Evolutionary conservation across 2,329 filamentous ascomycete genomes (phyloP).

Genomic region (Ambrosiella xylebori): DNA sequence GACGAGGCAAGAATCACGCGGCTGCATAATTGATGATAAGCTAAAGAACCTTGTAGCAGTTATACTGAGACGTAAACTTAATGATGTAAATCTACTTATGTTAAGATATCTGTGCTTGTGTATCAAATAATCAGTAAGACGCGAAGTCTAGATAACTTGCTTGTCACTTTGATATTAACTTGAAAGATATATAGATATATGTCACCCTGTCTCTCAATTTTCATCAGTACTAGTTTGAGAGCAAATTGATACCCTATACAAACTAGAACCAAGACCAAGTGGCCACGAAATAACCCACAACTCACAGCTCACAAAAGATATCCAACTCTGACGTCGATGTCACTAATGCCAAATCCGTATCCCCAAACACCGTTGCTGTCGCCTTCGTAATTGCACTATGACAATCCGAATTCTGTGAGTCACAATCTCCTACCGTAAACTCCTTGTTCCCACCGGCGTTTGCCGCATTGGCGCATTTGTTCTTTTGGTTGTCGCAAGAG

Average conservation of each 20-base stretch:
- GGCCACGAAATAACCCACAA: background rate
- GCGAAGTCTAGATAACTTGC: background rate
- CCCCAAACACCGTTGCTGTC: slow-evolving; percentile 14
- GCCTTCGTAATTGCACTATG: slow-evolving; percentile 17
- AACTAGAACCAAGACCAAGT: background rate
- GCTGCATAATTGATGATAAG: too few species aligned
- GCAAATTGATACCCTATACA: too few species aligned
- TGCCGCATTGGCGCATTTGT: slow-evolving; percentile 27
- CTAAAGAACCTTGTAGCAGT: too few species aligned
- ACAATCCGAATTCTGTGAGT: slow-evolving; percentile 26
- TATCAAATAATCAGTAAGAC: background rate
- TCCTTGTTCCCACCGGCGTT: slow-evolving; percentile 20
- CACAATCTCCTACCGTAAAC: slow-evolving; percentile 28
- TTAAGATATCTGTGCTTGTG: background rate
- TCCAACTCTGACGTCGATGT: slow-evolving; percentile 28
- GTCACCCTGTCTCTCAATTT: too few species aligned
- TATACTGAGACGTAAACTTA: too few species aligned
- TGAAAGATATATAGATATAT: background rate
- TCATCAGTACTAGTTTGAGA: too few species aligned
- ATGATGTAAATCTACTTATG: too few species aligned
- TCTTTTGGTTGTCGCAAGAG: slow-evolving; percentile 33
- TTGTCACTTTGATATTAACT: background rate
- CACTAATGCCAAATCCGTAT: slow-evolving; percentile 18
- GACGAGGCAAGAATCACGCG: too few species aligned
- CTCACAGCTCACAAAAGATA: slow-evolving; percentile 27